Evolutionary conservation across 1,284 basidiomycete genomes (phyloP).

Genomic region (Rhodotorula sp.): DNA sequence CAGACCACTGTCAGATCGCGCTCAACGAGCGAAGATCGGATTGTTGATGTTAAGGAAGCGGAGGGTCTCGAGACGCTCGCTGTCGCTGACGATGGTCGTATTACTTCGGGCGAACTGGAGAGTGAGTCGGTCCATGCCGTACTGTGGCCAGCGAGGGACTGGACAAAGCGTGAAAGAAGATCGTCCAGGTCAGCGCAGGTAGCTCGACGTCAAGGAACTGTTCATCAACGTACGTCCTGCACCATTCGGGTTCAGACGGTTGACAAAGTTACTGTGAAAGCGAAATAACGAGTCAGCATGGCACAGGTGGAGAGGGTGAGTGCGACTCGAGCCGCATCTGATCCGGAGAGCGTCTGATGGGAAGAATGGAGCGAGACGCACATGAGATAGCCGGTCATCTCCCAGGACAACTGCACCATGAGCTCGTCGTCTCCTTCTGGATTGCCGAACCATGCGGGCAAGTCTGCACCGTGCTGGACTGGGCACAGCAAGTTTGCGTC

Average conservation of each 20-base stretch:
- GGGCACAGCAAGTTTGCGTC: neutral
- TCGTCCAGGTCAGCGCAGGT: neutral
- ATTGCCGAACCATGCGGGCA: slow-evolving; percentile 33
- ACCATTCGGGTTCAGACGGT: slow-evolving; percentile 34
- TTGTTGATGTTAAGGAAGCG: slow-evolving; percentile 33
- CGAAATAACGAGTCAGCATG: neutral
- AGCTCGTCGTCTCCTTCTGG: slow-evolving; percentile 16
- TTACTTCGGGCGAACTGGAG: slow-evolving; percentile 30
- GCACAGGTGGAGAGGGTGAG: too few relatives aligned
- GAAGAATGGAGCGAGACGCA: slow-evolving; percentile 11
- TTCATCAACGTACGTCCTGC: slow-evolving; percentile 23
- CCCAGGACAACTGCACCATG: slow-evolving; percentile 21
- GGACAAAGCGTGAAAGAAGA: neutral
- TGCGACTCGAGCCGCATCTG: too few relatives aligned
- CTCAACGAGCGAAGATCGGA: slow-evolving; percentile 26
- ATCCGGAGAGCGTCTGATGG: too few relatives aligned
- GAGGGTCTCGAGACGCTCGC: slow-evolving; percentile 35
- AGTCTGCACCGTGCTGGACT: slow-evolving; percentile 37
- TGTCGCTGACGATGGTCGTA: slow-evolving; percentile 27
- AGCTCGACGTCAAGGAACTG: neutral
- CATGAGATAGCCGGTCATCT: slow-evolving; percentile 40
- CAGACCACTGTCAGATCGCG: too few relatives aligned
- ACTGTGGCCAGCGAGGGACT: slow-evolving; percentile 37
- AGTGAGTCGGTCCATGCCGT: slow-evolving; percentile 31
- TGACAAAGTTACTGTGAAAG: slow-evolving; percentile 34